Evolutionary conservation across 23 red algal species (phyloP).

Genomic region (Gracilaria domingensis): DNA sequence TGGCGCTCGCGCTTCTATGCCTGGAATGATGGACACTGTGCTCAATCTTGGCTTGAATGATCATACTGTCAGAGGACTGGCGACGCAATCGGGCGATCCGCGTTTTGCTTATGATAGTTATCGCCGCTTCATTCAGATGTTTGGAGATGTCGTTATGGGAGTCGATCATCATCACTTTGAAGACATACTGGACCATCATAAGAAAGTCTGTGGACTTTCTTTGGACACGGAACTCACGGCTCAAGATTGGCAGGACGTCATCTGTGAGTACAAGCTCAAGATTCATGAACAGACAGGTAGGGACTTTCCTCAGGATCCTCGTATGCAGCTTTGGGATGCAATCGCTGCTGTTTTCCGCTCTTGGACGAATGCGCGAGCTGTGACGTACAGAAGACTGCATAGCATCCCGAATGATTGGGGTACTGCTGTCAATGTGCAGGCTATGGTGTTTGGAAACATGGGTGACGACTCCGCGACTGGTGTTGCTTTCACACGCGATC

Average conservation of each 20-base stretch:
- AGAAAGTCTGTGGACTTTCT: slow-evolving; percentile 12
- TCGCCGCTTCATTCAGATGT: slow-evolving; percentile 73
- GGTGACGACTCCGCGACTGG: slow-evolving; percentile 59
- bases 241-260: slow-evolving; percentile 49
- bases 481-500: slow-evolving; percentile 69
- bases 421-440: slow-evolving; percentile 65
- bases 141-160: slow-evolving; percentile 70
- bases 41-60: slow-evolving; percentile 74
- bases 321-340: slow-evolving; percentile 51
- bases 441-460: slow-evolving; percentile 80
- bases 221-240: slow-evolving; percentile 46
- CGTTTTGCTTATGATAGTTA: slow-evolving; percentile 75
- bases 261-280: slow-evolving; percentile 40
- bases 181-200: slow-evolving; percentile 51
- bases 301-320: slow-evolving; percentile 65
- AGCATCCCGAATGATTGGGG: slow-evolving; percentile 61
- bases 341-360: slow-evolving; percentile 69
- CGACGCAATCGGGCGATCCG: slow-evolving; percentile 40
- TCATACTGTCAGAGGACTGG: slow-evolving; percentile 49
- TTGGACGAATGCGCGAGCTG: slow-evolving; percentile 57
- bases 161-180: slow-evolving; percentile 66
- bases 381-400: slow-evolving; percentile 48
- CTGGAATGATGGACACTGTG: slow-evolving; percentile 79
- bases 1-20: slow-evolving; percentile 64
- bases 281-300: slow-evolving; percentile 43